phyloP scores from a whole-genome alignment of 352 stramenopile species.

The Phytophthora boehmeriae region DNA sequence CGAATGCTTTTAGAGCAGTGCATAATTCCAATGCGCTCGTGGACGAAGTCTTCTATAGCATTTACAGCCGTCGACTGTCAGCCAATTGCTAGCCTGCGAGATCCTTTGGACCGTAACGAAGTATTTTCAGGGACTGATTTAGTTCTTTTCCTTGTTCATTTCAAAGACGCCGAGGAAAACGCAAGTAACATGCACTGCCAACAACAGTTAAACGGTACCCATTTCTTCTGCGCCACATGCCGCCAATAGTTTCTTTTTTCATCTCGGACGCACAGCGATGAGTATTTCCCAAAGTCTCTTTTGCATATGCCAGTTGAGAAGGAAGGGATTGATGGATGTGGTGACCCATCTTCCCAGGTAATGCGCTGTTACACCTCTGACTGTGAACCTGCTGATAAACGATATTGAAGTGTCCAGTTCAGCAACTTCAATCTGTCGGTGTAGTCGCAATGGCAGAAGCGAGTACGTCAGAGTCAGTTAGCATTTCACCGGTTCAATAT shows the following conservation, averaged over 20 bases:
- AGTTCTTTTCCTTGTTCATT: no score
- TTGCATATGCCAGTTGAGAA: no score
- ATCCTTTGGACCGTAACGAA: conserved; percentile 4
- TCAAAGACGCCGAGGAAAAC: conserved; percentile 15
- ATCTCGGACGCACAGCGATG: no score
- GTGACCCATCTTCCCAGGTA: no score
- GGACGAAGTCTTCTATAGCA: conserved; percentile 44
- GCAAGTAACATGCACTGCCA: conserved; percentile 6
- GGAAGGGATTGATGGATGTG: no score
- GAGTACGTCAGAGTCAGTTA: background rate
- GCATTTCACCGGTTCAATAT: background rate
- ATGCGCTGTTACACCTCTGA: no score
- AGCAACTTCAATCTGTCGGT: background rate
- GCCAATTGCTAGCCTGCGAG: conserved; percentile 20
- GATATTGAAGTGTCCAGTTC: background rate
- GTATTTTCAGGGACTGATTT: conserved; percentile 12
- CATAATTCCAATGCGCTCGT: conserved; percentile 28
- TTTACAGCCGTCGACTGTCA: conserved; percentile 36
- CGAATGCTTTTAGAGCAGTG: background rate
- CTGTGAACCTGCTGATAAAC: no score
- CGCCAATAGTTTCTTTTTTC: no score
- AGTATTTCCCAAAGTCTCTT: no score
- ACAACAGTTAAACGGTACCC: no score
- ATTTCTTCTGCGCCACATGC: conserved; percentile 12
- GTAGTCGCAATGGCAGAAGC: background rate